Conservation (phyloP, 305 asterid species). For the Fraxinus angustifolia region DNA sequence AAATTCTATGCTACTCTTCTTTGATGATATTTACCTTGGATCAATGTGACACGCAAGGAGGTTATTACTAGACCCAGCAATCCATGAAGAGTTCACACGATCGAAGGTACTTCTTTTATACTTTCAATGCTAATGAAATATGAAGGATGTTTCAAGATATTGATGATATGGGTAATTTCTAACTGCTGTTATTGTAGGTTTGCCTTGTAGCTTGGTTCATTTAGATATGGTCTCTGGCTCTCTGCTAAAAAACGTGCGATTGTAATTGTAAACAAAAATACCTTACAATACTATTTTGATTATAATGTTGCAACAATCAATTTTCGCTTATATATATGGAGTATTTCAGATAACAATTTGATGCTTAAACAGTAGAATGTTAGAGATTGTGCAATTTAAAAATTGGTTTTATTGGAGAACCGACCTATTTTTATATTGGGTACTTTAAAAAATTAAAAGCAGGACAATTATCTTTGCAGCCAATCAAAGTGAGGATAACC, state of each 20-base stretch:
- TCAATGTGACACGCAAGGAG: slow-evolving; percentile 65
- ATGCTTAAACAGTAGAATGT: background rate
- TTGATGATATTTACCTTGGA: slow-evolving; percentile 18
- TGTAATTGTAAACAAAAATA: background rate
- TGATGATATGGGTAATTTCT: background rate
- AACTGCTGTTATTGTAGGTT: background rate
- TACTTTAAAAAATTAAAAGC: background rate
- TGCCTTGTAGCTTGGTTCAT: background rate
- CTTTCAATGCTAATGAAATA: background rate
- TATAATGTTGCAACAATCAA: background rate
- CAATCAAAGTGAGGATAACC: background rate
- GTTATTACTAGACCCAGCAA: slow-evolving; percentile 79
- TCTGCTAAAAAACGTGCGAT: background rate
- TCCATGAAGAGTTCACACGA: slow-evolving; percentile 90
- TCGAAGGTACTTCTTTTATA: slow-evolving; percentile 54
- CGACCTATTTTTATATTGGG: background rate
- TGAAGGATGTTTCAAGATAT: slow-evolving; percentile 1
- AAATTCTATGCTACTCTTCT: background rate
- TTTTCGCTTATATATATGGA: background rate
- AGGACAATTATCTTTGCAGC: background rate
- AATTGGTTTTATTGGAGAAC: background rate
- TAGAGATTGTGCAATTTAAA: background rate
- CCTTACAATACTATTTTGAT: background rate
- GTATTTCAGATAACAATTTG: background rate
- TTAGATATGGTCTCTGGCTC: background rate